Evolutionary conservation across 805 yeast species (phyloP), one percentile per base, ranked within the genome.

Genomic region (Cyberlindnera petersonii): DNA sequence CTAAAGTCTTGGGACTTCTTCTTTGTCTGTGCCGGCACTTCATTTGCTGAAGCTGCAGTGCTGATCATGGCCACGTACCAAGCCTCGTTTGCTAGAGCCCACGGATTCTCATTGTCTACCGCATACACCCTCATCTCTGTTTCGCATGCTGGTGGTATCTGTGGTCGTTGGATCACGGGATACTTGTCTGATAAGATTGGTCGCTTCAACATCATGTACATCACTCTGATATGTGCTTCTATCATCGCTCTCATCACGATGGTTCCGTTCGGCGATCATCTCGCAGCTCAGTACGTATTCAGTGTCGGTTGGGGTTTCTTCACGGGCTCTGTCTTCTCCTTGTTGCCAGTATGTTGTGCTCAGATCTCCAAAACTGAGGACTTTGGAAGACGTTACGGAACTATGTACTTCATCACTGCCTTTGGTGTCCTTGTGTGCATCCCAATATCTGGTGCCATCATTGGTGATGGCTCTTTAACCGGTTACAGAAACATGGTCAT

Each of bases 301-400:
- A 60, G 75, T 11, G 66, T 61, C 1, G 47, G 69, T 7, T 75
- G 69, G 58, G 84, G 83, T 5, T 67, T 77, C 36, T 63, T 68
- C 42, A 69, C 79, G 9, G 75, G 79, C 6, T 70, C 81, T 3
- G 69, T 75, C 1, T 66, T 76, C 46, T 68, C 81, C 4, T 55
- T 77, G 38, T 64, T 75, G 31, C 81, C 82, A 7, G 78, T 75
- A 3, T 74, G 81, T 47, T 66, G 78, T 43, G 79, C 77, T 2
- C 77, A 76, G 42, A 72, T 78, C 24, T 72, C 79, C 16, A 71
- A 69, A 37, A 68, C 72, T 10, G 72, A 72, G 35, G 69, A 64
- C 39, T 74, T 72, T 54, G 81, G 81, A 22, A 69, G 66, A 54
- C 64, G 76, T 14, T 75, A 74, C 46, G 74, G 79, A 3, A 72